phyloP scores from a whole-genome alignment of 2,329 filamentous ascomycete species.

The Exophiala dermatitidis region DNA sequence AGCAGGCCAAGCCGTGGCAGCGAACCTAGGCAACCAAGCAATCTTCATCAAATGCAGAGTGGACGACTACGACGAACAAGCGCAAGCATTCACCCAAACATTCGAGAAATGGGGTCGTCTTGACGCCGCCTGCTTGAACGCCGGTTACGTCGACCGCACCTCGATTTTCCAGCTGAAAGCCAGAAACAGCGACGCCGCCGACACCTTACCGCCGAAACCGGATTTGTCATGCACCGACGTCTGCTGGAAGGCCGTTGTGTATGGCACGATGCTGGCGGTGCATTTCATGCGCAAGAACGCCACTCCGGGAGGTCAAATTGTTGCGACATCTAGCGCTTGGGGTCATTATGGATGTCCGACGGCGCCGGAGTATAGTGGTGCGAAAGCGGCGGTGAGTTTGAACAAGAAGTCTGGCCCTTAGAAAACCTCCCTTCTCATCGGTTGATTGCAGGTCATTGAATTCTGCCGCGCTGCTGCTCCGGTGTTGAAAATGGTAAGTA shows the following conservation, averaged over 20 bases:
- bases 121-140: conserved; percentile 47
- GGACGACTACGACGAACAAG: conserved; percentile 41
- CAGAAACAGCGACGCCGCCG: conserved; percentile 25
- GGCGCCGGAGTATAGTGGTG: conserved; percentile 46
- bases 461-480: conserved; percentile 38
- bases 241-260: conserved; percentile 47
- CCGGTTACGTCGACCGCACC: conserved; percentile 43
- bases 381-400: conserved; percentile 42
- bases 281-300: conserved; percentile 50
- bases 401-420: conserved; percentile 20
- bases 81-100: conserved; percentile 38
- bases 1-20: conserved; percentile 27
- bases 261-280: conserved; percentile 44
- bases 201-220: conserved; percentile 37
- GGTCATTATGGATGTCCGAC: conserved; percentile 40
- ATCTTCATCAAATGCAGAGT: conserved; percentile 43
- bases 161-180: conserved; percentile 42
- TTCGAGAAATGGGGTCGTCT: conserved; percentile 42
- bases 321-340: conserved; percentile 41
- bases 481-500: conserved; percentile 31
- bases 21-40: conserved; percentile 26
- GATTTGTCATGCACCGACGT: conserved; percentile 43
- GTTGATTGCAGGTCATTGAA: conserved; percentile 22
- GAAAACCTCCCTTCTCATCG: not conserved
- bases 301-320: conserved; percentile 39